A percentile compares a stretch with the other conserved stretches of the same genome.
These are phyloP conservation scores for Inonotus hispidus DNA, from an alignment of 1,284 basidiomycete genomes.

Conservation along the genomic window DNA sequence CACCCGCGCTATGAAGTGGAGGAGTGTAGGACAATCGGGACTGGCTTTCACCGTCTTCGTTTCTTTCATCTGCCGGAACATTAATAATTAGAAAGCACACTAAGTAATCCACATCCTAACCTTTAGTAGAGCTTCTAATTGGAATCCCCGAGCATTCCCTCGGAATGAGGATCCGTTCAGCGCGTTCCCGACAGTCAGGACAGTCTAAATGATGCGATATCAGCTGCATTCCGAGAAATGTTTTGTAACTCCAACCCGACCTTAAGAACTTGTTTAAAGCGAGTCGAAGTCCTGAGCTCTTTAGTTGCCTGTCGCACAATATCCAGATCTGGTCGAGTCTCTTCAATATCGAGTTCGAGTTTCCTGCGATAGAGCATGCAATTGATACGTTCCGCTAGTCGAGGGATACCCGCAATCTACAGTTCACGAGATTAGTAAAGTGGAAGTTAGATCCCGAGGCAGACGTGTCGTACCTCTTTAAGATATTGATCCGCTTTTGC, in stretches of 20 bases:
- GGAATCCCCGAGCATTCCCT: conserved; percentile 80
- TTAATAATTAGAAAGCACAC: conserved; percentile 11
- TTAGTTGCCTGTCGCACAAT: conserved; percentile 69
- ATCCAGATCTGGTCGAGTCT: conserved; percentile 78
- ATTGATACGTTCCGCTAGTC: conserved; percentile 66
- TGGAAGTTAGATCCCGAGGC: not conserved
- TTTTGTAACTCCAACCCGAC: conserved; percentile 32
- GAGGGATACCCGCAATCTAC: conserved; percentile 75
- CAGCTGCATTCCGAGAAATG: not conserved
- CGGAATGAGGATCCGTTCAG: conserved; percentile 81
- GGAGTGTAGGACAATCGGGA: conserved; percentile 72
- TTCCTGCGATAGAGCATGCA: conserved; percentile 81
- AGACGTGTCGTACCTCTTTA: conserved; percentile 46
- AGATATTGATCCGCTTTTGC: conserved; percentile 86
- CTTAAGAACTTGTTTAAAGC: conserved; percentile 69
- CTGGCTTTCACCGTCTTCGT: conserved; percentile 71
- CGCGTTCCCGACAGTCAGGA: conserved; percentile 76
- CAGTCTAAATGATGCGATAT: conserved; percentile 37
- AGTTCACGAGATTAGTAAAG: not conserved
- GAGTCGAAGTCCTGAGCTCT: conserved; percentile 65
- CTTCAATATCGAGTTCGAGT: conserved; percentile 79
- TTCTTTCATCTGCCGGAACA: conserved; percentile 62
- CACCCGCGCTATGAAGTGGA: conserved; percentile 80
- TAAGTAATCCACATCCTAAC: conserved; percentile 31
- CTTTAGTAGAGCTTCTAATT: conserved; percentile 77